Conservation (phyloP, 768 basidiomycete species). For the Leccinum truebloodii region DNA sequence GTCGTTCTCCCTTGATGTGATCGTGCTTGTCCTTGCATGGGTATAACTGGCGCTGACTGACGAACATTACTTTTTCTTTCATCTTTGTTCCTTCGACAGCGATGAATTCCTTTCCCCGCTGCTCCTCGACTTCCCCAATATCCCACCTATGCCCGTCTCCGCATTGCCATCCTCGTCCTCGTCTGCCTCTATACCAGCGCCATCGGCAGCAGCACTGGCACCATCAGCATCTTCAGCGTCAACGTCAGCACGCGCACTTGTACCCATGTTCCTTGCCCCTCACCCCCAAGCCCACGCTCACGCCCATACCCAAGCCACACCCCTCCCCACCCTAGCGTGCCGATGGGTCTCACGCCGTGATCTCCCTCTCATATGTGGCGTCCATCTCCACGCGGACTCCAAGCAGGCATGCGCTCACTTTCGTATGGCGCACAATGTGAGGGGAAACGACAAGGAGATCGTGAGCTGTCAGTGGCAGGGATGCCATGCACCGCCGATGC, state of each 20-base stretch:
- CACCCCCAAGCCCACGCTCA: background rate
- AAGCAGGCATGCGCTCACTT: conserved; percentile 16
- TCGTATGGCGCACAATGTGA: conserved; percentile 15
- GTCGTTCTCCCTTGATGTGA: background rate
- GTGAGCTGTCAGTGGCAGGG: conserved; percentile 12
- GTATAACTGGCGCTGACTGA: conserved; percentile 2
- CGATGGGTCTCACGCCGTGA: conserved; percentile 8
- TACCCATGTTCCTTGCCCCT: background rate
- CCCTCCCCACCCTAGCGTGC: conserved; percentile 5
- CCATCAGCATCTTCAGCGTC: background rate
- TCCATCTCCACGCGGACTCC: conserved; percentile 3
- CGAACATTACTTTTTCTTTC: background rate
- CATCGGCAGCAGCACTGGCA: background rate
- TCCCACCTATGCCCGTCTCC: background rate
- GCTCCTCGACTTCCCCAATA: background rate
- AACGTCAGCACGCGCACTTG: background rate
- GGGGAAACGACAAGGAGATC: conserved; percentile 21
- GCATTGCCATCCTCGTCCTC: background rate
- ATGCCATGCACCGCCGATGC: conserved; percentile 20
- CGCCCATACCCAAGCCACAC: background rate
- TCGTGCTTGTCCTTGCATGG: background rate
- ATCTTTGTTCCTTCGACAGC: background rate
- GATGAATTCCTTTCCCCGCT: conserved; percentile 21
- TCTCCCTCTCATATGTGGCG: conserved; percentile 10
- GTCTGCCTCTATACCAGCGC: background rate